Conservation (phyloP, 1,284 basidiomycete genomes). For the Taiwanofungus camphoratus region DNA sequence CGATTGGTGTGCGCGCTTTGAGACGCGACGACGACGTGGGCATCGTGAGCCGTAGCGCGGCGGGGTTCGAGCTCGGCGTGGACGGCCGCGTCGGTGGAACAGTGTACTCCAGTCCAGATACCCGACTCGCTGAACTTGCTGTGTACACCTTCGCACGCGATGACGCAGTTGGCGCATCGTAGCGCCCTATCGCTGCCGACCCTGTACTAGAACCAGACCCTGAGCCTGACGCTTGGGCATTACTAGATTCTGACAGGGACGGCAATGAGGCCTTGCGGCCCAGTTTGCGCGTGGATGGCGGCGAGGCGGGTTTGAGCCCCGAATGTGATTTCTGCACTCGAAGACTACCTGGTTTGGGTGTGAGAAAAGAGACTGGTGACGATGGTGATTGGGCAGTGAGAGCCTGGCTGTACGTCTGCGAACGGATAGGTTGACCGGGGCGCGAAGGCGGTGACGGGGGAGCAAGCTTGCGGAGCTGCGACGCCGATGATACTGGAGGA, state of each 20-base stretch:
- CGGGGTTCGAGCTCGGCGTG: slow-evolving; percentile 70
- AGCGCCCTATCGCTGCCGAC: slow-evolving; percentile 37
- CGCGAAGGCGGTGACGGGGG: slow-evolving; percentile 60
- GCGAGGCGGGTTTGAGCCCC: slow-evolving; percentile 66
- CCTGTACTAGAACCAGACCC: slow-evolving; percentile 33
- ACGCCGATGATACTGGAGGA: slow-evolving; percentile 58
- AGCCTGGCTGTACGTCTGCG: slow-evolving; percentile 52
- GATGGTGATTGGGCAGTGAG: slow-evolving; percentile 44
- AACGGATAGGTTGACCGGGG: slow-evolving; percentile 39
- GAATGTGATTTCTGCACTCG: slow-evolving; percentile 78
- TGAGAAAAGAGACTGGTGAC: slow-evolving; percentile 48
- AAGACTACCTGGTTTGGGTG: slow-evolving; percentile 63
- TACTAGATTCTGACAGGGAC: slow-evolving; percentile 57
- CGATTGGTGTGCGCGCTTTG: slow-evolving; percentile 67
- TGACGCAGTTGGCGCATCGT: slow-evolving; percentile 71
- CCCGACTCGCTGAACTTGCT: slow-evolving; percentile 49
- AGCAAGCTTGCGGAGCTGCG: slow-evolving; percentile 56
- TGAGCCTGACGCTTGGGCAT: slow-evolving; percentile 51
- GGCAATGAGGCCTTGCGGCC: slow-evolving; percentile 73
- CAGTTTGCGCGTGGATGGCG: slow-evolving; percentile 54
- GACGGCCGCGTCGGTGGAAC: slow-evolving; percentile 73
- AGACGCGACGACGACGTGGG: slow-evolving; percentile 65
- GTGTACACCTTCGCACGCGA: slow-evolving; percentile 70
- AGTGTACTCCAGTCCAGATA: slow-evolving; percentile 51
- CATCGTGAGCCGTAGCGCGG: slow-evolving; percentile 78